Evolutionary conservation across 768 basidiomycete genomes (phyloP).

Genomic region (Panaeolus cyanescens): DNA sequence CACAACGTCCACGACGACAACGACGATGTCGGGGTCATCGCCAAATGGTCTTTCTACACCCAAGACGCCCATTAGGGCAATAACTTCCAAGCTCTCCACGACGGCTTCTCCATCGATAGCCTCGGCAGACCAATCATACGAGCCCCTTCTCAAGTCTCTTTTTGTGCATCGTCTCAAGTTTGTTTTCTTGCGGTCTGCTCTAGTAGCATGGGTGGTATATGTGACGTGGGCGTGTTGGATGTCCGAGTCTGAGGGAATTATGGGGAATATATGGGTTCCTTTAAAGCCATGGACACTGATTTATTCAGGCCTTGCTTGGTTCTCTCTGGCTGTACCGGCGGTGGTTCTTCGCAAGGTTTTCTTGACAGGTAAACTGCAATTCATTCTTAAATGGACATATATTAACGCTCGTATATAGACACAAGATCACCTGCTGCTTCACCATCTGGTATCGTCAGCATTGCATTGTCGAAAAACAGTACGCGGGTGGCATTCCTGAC

Average conservation of each 20-base stretch:
- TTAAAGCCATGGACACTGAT: constrained; percentile 46
- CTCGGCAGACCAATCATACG: constrained; percentile 57
- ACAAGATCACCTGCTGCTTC: constrained; percentile 53
- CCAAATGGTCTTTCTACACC: background rate
- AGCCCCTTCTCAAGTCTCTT: constrained; percentile 64
- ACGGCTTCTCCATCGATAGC: constrained; percentile 59
- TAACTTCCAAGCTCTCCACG: constrained; percentile 43
- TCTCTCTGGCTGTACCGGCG: constrained; percentile 54
- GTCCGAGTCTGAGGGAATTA: constrained; percentile 27
- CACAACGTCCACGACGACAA: background rate
- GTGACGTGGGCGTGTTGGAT: constrained; percentile 46
- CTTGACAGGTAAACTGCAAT: constrained; percentile 52
- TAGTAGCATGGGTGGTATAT: constrained; percentile 46
- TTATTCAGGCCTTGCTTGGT: constrained; percentile 47
- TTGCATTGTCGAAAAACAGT: constrained; percentile 46
- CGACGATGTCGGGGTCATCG: constrained; percentile 1
- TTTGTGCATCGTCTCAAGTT: constrained; percentile 61
- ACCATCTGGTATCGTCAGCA: constrained; percentile 48
- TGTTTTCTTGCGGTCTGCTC: constrained; percentile 53
- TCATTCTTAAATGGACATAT: background rate
- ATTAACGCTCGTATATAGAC: constrained; percentile 1
- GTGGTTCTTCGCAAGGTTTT: constrained; percentile 59
- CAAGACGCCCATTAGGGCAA: constrained; percentile 48
- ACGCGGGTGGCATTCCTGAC: constrained; percentile 45
- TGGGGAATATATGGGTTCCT: constrained; percentile 33